Evolutionary conservation across 2,329 filamentous ascomycete species (phyloP).

Genomic region (Colletotrichum sp.): DNA sequence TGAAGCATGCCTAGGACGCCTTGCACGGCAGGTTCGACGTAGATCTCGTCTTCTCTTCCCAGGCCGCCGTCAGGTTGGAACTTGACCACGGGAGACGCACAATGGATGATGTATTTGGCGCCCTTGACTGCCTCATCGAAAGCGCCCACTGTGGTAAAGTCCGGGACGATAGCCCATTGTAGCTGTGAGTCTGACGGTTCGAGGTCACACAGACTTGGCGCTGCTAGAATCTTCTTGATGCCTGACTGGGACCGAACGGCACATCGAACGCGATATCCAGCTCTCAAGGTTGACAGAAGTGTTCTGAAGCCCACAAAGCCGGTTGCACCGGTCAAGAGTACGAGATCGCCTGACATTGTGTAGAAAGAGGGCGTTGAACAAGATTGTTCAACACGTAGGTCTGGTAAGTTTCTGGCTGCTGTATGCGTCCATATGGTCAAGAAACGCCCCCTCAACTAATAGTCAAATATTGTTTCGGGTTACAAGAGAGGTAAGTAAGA

Average conservation of each 20-base stretch:
- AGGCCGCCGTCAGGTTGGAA: not conserved
- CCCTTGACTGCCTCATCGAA: slow-evolving; percentile 45
- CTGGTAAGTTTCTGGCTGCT: not conserved
- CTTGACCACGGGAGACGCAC: slow-evolving; percentile 28
- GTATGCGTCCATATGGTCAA: not conserved
- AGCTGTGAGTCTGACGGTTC: slow-evolving; percentile 19
- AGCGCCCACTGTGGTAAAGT: slow-evolving; percentile 37
- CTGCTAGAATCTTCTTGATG: not conserved
- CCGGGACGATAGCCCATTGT: slow-evolving; percentile 36
- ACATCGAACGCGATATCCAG: slow-evolving; percentile 31
- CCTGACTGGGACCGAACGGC: slow-evolving; percentile 29
- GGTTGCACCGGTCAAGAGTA: slow-evolving; percentile 31
- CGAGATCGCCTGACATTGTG: not conserved
- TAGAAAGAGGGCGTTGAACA: not conserved
- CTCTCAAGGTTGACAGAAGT: slow-evolving; percentile 26
- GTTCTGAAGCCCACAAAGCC: slow-evolving; percentile 34
- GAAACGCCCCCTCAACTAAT: not conserved
- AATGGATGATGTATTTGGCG: slow-evolving; percentile 39
- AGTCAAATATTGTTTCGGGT: not conserved
- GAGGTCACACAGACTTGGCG: slow-evolving; percentile 17
- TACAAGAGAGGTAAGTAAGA: not conserved
- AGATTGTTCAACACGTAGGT: not conserved
- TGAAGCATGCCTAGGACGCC: not conserved
- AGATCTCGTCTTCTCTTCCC: not conserved
- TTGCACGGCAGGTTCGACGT: not conserved